Evolutionary conservation across 1,284 basidiomycete genomes (phyloP).

Genomic region (Ganoderma resinaceum): DNA sequence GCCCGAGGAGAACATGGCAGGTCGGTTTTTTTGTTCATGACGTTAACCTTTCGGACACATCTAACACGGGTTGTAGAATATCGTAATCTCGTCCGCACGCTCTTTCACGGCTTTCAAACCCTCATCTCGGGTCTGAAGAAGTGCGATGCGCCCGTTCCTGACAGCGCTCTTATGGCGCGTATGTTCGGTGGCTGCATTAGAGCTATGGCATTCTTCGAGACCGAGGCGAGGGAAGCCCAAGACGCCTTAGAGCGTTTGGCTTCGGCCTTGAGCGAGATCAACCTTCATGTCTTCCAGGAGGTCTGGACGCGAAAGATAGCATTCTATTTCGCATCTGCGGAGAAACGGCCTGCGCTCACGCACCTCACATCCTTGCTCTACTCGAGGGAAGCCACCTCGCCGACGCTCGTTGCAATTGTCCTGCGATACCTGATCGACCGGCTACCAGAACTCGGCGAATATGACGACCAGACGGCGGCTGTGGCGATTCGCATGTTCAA

Average conservation of each 20-base stretch:
- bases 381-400: slow-evolving; percentile 83
- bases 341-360: slow-evolving; percentile 83
- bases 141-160: slow-evolving; percentile 79
- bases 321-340: slow-evolving; percentile 84
- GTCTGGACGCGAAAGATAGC: slow-evolving; percentile 93
- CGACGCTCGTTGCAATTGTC: slow-evolving; percentile 92
- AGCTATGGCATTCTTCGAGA: slow-evolving; percentile 88
- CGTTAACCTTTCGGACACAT: neutral
- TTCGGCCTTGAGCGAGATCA: slow-evolving; percentile 80
- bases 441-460: slow-evolving; percentile 86
- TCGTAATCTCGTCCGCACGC: slow-evolving; percentile 86
- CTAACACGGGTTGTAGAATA: slow-evolving; percentile 62
- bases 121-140: slow-evolving; percentile 84
- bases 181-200: slow-evolving; percentile 89
- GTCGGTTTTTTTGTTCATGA: slow-evolving; percentile 47
- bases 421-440: slow-evolving; percentile 88
- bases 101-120: slow-evolving; percentile 91
- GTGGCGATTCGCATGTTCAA: slow-evolving; percentile 94
- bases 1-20: slow-evolving; percentile 75
- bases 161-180: slow-evolving; percentile 88
- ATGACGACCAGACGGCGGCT: slow-evolving; percentile 82
- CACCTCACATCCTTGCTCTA: slow-evolving; percentile 92
- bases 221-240: slow-evolving; percentile 80
- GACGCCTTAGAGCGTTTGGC: slow-evolving; percentile 91
- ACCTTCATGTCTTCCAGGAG: slow-evolving; percentile 92